phyloP scores from a whole-genome alignment of 495 filamentous ascomycete genomes.

The Trichoderma orchidacearum region DNA sequence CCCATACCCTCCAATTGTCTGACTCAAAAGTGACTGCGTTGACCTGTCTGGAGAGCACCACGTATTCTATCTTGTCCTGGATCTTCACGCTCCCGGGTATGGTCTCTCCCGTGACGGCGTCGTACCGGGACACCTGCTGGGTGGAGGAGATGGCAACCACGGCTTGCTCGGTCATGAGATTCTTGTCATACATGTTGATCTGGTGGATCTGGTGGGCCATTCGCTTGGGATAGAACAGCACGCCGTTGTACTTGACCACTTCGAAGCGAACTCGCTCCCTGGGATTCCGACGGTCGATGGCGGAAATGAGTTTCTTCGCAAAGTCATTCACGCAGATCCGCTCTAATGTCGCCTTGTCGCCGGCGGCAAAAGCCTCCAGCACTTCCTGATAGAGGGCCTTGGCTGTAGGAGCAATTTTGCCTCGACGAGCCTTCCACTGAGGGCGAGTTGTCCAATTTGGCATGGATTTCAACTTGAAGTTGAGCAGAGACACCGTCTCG shows the following conservation, averaged over 20 bases:
- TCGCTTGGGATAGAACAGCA: slow-evolving; percentile 35
- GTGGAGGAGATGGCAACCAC: slow-evolving; percentile 55
- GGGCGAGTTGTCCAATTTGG: slow-evolving; percentile 3
- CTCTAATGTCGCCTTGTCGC: slow-evolving; percentile 42
- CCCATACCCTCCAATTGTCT: neutral
- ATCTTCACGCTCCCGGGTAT: slow-evolving; percentile 33
- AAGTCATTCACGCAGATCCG: slow-evolving; percentile 49
- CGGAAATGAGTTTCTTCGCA: slow-evolving; percentile 33
- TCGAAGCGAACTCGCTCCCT: slow-evolving; percentile 46
- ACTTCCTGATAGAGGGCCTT: slow-evolving; percentile 50
- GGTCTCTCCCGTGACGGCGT: slow-evolving; percentile 13
- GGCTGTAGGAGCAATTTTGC: slow-evolving; percentile 33
- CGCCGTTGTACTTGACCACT: slow-evolving; percentile 45
- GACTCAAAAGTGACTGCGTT: neutral
- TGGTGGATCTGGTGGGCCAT: slow-evolving; percentile 42
- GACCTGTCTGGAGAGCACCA: slow-evolving; percentile 2
- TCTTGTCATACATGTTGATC: slow-evolving; percentile 20
- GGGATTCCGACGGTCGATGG: slow-evolving; percentile 40
- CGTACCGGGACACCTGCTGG: slow-evolving; percentile 43
- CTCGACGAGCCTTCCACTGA: slow-evolving; percentile 22
- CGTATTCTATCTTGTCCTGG: slow-evolving; percentile 1
- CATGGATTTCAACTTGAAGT: slow-evolving; percentile 1
- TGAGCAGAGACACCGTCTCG: neutral
- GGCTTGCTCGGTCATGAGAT: slow-evolving; percentile 44
- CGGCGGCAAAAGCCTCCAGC: slow-evolving; percentile 57